phyloP scores from a whole-genome alignment of 164 flowering plant genomes.

The Annona squamosa region DNA sequence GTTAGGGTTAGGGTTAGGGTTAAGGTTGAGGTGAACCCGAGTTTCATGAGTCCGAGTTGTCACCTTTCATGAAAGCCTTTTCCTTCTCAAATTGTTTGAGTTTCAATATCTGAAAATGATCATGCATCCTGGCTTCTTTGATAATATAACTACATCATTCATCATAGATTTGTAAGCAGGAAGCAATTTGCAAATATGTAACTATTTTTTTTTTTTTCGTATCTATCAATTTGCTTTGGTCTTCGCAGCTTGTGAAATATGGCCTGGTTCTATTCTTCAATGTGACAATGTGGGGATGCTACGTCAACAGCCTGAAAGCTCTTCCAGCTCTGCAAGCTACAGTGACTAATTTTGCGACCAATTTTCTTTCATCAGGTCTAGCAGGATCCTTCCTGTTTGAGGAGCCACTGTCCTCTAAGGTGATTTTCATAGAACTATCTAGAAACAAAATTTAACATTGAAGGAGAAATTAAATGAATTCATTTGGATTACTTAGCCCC shows the following conservation, averaged over 20 bases:
- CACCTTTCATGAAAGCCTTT: too few relatives aligned
- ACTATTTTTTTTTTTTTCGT: background rate
- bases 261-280: conserved; percentile 68
- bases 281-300: conserved; percentile 91
- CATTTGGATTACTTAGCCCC: too few relatives aligned
- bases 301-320: conserved; percentile 79
- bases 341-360: conserved; percentile 80
- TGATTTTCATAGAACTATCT: conserved; percentile 12
- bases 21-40: too few relatives aligned
- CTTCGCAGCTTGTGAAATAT: conserved; percentile 24
- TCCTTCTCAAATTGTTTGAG: too few relatives aligned
- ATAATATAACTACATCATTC: background rate
- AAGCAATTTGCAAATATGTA: background rate
- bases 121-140: too few relatives aligned
- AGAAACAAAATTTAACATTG: background rate
- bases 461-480: background rate
- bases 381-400: conserved; percentile 75
- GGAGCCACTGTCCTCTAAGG: conserved; percentile 58
- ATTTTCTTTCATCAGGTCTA: conserved; percentile 79
- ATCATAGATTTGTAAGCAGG: background rate
- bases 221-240: background rate
- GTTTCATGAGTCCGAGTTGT: too few relatives aligned
- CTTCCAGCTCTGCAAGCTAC: conserved; percentile 94
- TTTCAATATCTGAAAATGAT: too few relatives aligned
- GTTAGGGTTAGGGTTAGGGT: too few relatives aligned